Conservation (phyloP, 2,329 filamentous ascomycete species). For the Talaromyces sp. region DNA sequence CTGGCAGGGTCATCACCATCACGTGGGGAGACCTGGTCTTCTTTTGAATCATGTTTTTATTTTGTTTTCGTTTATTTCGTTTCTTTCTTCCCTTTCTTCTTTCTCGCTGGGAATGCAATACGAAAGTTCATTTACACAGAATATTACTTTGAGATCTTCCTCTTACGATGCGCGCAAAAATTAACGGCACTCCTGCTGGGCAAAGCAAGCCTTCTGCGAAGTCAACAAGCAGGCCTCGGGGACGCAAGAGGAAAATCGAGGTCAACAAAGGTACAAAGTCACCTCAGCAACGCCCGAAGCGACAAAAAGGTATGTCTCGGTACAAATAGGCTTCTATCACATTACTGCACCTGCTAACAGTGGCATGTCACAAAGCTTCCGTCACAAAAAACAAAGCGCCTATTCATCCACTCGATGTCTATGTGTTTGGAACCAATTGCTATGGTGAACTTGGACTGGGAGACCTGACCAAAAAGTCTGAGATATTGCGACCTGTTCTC, state of each 20-base stretch:
- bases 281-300: not conserved
- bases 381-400: not conserved
- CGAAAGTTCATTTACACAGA: too few relatives aligned
- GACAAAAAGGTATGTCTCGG: not conserved
- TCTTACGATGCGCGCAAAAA: too few relatives aligned
- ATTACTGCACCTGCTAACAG: not conserved
- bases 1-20: too few relatives aligned
- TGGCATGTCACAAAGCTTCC: not conserved
- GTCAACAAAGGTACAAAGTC: not conserved
- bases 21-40: too few relatives aligned
- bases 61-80: too few relatives aligned
- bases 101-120: too few relatives aligned
- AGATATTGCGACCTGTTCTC: conserved; percentile 1
- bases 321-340: not conserved
- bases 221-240: not conserved
- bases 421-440: conserved; percentile 6
- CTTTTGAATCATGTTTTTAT: too few relatives aligned
- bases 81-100: too few relatives aligned
- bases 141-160: too few relatives aligned
- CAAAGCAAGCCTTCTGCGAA: not conserved
- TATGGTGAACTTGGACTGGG: conserved; percentile 5
- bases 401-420: conserved; percentile 1
- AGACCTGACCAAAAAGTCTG: conserved; percentile 4
- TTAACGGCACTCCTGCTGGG: too few relatives aligned
- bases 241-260: not conserved